phyloP scores from a whole-genome alignment of 2,329 filamentous ascomycete species.

The Neonectria hederae region DNA sequence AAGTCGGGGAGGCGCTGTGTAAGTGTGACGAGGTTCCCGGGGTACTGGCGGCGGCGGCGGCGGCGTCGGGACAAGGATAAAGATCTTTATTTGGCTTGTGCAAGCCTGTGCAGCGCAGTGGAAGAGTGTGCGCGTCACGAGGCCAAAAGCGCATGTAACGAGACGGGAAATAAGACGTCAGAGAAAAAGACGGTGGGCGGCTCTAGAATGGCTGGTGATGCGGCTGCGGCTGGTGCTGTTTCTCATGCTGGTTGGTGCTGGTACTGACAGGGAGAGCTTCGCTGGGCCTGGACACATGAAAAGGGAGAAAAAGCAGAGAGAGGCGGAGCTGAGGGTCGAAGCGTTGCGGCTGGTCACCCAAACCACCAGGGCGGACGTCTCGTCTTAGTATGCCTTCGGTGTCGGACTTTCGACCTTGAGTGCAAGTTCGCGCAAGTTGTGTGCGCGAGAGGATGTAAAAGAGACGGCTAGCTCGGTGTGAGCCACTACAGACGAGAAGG shows the following conservation, averaged over 20 bases:
- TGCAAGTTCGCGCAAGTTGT: slow-evolving; percentile 3
- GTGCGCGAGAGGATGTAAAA: slow-evolving; percentile 12
- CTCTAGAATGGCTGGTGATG: slow-evolving; percentile 28
- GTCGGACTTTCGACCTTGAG: slow-evolving; percentile 1
- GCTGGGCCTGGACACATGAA: slow-evolving; percentile 32
- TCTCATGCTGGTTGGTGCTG: slow-evolving; percentile 34
- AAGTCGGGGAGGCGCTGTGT: slow-evolving; percentile 36
- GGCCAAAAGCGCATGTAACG: slow-evolving; percentile 29
- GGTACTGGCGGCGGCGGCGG: slow-evolving; percentile 23
- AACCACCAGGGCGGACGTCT: slow-evolving; percentile 10
- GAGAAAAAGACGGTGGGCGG: slow-evolving; percentile 38
- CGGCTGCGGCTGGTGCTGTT: slow-evolving; percentile 33
- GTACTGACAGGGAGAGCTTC: slow-evolving; percentile 25
- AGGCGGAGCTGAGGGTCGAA: slow-evolving; percentile 27
- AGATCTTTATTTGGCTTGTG: slow-evolving; percentile 16
- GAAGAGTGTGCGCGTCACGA: slow-evolving; percentile 37
- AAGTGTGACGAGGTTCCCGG: slow-evolving; percentile 40
- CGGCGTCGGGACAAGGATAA: slow-evolving; percentile 24
- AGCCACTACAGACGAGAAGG: slow-evolving; percentile 9
- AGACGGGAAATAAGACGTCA: slow-evolving; percentile 27
- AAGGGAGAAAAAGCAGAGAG: slow-evolving; percentile 19
- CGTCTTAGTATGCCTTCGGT: slow-evolving; percentile 1
- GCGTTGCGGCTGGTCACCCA: slow-evolving; percentile 10
- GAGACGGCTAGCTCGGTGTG: slow-evolving; percentile 13
- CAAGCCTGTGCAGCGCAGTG: slow-evolving; percentile 12